Percentiles rank a stretch among this genome's conserved stretches.
These are phyloP conservation scores for Cymodocea nodosa DNA, from an alignment of 116 monocot genomes.

Conservation along the genomic window DNA sequence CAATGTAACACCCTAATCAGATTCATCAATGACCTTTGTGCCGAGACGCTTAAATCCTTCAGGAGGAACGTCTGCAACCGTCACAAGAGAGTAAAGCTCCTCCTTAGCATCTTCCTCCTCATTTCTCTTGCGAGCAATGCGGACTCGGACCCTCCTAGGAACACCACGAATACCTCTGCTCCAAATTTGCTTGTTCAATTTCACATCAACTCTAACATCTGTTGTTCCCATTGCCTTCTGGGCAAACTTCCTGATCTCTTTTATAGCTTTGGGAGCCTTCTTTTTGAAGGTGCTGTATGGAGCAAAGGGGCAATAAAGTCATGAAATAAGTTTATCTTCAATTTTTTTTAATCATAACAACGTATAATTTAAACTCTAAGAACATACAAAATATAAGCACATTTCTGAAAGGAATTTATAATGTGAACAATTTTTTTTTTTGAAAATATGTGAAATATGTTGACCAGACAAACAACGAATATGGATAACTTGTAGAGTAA, in stretches of 20 bases:
- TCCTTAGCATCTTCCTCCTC: constrained; percentile 37
- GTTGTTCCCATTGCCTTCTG: constrained; percentile 32
- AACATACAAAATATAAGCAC: no score
- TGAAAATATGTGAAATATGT: no score
- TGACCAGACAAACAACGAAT: no score
- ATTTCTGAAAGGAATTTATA: no score
- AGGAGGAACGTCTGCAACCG: constrained; percentile 19
- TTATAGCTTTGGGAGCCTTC: constrained; percentile 33
- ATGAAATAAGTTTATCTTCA: not conserved
- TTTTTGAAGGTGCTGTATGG: constrained; percentile 29
- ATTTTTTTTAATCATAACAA: no score
- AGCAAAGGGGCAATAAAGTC: not conserved
- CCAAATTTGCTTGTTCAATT: constrained; percentile 26
- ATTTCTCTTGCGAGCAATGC: constrained; percentile 29
- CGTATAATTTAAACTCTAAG: no score
- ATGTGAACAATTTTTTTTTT: no score
- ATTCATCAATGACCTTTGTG: constrained; percentile 27
- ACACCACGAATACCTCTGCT: constrained; percentile 28
- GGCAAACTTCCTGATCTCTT: constrained; percentile 27
- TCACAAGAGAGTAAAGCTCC: constrained; percentile 31
- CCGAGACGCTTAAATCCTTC: constrained; percentile 26
- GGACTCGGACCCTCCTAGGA: constrained; percentile 22
- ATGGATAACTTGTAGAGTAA: no score
- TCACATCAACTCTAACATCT: constrained; percentile 26
- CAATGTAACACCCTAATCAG: not conserved